Conservation (phyloP, 192 early-diverging fungal species). For the Coemansia sp. region DNA sequence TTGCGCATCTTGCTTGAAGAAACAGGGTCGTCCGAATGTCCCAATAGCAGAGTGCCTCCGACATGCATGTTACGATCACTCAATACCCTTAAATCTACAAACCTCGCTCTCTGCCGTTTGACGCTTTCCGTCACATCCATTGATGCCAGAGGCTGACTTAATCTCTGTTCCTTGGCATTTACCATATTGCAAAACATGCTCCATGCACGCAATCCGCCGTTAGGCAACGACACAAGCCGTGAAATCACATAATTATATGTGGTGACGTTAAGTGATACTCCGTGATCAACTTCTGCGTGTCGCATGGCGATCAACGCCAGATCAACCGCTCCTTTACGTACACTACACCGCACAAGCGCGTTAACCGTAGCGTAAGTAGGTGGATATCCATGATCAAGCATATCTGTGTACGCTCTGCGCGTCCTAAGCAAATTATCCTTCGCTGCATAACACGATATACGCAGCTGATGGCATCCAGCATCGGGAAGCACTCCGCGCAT, state of each 20-base stretch:
- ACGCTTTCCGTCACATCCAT: conserved; percentile 10
- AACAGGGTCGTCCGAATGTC: conserved; percentile 2
- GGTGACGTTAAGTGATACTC: conserved; percentile 11
- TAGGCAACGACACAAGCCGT: neutral
- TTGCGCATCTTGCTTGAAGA: conserved; percentile 7
- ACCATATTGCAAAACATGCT: conserved; percentile 26
- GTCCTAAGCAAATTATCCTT: conserved; percentile 28
- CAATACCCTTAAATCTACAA: conserved; percentile 25
- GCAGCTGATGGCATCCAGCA: conserved; percentile 17
- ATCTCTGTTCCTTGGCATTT: conserved; percentile 11
- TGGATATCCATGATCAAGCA: conserved; percentile 35
- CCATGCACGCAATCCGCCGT: neutral
- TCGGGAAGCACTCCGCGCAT: conserved; percentile 22
- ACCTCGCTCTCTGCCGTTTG: conserved; percentile 3
- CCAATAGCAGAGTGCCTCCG: conserved; percentile 4
- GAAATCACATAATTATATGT: conserved; percentile 36
- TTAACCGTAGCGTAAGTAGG: conserved; percentile 13
- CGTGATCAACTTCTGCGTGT: conserved; percentile 24
- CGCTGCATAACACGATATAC: conserved; percentile 22
- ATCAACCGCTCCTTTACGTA: conserved; percentile 13
- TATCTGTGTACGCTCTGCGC: conserved; percentile 38
- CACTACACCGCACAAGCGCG: conserved; percentile 33
- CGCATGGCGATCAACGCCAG: conserved; percentile 30
- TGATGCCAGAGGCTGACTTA: neutral
- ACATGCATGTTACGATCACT: neutral